Base-by-base conservation (phyloP, 2,329 filamentous ascomycete genomes). In the Chalara sp. region DNA sequence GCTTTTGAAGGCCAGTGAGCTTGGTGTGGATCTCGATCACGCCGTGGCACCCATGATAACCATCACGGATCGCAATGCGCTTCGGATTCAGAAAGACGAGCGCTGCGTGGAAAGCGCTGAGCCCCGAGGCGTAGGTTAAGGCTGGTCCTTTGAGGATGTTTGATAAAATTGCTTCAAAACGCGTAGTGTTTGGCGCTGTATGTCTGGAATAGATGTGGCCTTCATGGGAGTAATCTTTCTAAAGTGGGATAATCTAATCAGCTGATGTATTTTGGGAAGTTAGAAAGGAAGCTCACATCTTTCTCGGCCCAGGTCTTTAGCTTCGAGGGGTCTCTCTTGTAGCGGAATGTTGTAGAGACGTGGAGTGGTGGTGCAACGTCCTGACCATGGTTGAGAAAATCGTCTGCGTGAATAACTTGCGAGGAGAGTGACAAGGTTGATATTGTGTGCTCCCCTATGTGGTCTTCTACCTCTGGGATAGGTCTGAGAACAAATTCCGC, bases 41-140 rank as follows among this genome's bases (percentile, higher is more conserved):
- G 54, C 88, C 89, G 68, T 96, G 89, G 69, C 89, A 95, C 61
- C 93, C 93, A 71, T 97, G 93, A 71, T 97, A 99, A 41, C 90
- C 91, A 12, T 78, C 83, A 37, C 84, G 84, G 57, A 97, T 89
- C 58, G 89, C 86, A 50, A 97, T 81, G 52, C 85, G 83, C 60
- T 82, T 82, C 1, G 93, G 93, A 66, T 95, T 90, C 6, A 95
- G 72, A 63, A 83, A 82, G n/a, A 91, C 83, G 2, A 97, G 77
- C 52, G 95, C 74, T 32, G 89, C 91, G 68, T 97, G 88, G 71
- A 96, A 91, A 47, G 92, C 89, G 8, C 89, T 80, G 28, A 97
- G 80, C 4, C 93, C 93, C 4, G 88, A 95, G 37, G 81, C 74
- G 72, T 97, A 99, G 47, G 86, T 88, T 31, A 96, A 65, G 1